Percentiles rank a stretch among this genome's conserved stretches.
phyloP scores from a whole-genome alignment of 495 filamentous ascomycete species.

The Penicillium argentinense region DNA sequence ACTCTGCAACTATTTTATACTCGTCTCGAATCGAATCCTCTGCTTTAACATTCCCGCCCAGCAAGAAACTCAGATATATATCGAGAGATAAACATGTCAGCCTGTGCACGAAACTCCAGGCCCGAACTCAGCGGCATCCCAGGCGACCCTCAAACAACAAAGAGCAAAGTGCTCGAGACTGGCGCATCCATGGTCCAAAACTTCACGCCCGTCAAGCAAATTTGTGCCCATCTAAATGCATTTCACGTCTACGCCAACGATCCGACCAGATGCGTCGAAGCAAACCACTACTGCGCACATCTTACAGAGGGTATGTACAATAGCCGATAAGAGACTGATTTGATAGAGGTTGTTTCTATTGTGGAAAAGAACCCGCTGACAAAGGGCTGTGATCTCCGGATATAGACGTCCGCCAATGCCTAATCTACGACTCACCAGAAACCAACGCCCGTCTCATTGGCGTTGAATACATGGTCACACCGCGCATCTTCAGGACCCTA shows the following conservation, averaged over 20 bases:
- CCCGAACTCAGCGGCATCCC: constrained; percentile 35
- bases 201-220: constrained; percentile 69
- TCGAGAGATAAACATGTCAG: constrained; percentile 12
- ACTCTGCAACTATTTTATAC: too few species aligned
- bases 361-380: too few species aligned
- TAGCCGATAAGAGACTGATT: background rate
- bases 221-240: constrained; percentile 84
- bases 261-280: constrained; percentile 64
- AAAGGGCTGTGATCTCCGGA: too few species aligned
- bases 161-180: constrained; percentile 63
- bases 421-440: constrained; percentile 73
- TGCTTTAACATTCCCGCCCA: too few species aligned
- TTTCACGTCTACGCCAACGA: constrained; percentile 80
- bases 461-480: constrained; percentile 90
- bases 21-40: too few species aligned
- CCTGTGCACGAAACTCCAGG: background rate
- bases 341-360: too few species aligned
- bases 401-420: constrained; percentile 71
- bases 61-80: too few species aligned
- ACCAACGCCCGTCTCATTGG: constrained; percentile 74
- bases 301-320: constrained; percentile 58
- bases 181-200: constrained; percentile 63
- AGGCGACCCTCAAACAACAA: constrained; percentile 53
- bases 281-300: constrained; percentile 85
- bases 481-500: constrained; percentile 65